These are phyloP conservation scores for Pulveroboletus frians DNA, from an alignment of 768 basidiomycete genomes.

Conservation along the genomic window DNA sequence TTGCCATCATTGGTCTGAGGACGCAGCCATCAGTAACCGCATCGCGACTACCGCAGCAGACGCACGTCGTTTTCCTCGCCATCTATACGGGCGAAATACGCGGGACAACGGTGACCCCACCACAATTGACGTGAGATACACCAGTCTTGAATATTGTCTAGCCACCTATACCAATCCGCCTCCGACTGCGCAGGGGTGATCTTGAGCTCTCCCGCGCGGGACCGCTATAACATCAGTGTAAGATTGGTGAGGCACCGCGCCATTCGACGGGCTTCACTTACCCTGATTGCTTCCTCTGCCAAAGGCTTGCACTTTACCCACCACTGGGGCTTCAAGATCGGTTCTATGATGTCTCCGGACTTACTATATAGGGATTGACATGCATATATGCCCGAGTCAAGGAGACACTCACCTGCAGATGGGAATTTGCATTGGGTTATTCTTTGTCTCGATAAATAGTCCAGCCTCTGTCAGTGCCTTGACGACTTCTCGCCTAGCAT, in stretches of 20 bases:
- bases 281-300: constrained; percentile 86
- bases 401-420: constrained; percentile 62
- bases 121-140: constrained; percentile 98
- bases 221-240: constrained; percentile 51
- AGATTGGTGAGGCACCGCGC: neutral
- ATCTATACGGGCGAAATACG: constrained; percentile 85
- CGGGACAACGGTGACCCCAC: constrained; percentile 98
- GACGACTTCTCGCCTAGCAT: constrained; percentile 79
- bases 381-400: neutral
- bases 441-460: constrained; percentile 84
- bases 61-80: constrained; percentile 65
- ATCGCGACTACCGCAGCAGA: neutral
- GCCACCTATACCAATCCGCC: constrained; percentile 94
- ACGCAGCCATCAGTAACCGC: neutral
- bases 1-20: constrained; percentile 59
- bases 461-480: constrained; percentile 80
- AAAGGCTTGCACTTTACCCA: constrained; percentile 93
- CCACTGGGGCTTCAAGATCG: constrained; percentile 96
- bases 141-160: constrained; percentile 96
- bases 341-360: constrained; percentile 95
- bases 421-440: constrained; percentile 97
- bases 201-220: constrained; percentile 76
- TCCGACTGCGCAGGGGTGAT: constrained; percentile 85
- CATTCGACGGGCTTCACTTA: constrained; percentile 24
- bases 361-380: constrained; percentile 48